Evolutionary conservation across 805 yeast species (phyloP).

Genomic region (Lipomyces anomalus): DNA sequence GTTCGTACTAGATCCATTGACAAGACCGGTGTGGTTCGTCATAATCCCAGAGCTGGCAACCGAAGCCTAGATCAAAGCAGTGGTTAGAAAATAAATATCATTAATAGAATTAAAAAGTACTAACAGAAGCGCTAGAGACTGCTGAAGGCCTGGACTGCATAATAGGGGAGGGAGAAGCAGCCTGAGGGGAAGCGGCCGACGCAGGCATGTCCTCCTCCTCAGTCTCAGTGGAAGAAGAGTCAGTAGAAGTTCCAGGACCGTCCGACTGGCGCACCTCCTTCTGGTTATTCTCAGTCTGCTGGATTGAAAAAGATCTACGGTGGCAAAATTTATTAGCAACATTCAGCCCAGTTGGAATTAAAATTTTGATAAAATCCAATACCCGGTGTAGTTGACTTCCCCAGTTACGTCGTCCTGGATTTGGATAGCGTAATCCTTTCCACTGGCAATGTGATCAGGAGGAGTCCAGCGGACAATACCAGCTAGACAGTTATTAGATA

Average conservation of each 20-base stretch:
- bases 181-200: too few relatives aligned
- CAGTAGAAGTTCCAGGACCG: too few relatives aligned
- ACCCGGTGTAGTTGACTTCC: slow-evolving; percentile 35
- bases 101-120: too few relatives aligned
- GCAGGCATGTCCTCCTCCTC: too few relatives aligned
- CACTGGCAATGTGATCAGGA: slow-evolving; percentile 31
- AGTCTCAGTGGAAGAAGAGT: too few relatives aligned
- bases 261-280: too few relatives aligned
- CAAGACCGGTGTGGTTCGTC: neutral
- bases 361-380: slow-evolving; percentile 21
- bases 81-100: too few relatives aligned
- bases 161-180: too few relatives aligned
- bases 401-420: slow-evolving; percentile 30
- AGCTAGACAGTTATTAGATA: slow-evolving; percentile 11
- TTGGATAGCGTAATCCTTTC: slow-evolving; percentile 33
- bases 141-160: neutral
- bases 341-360: neutral
- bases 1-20: neutral
- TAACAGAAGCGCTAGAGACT: neutral
- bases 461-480: slow-evolving; percentile 37
- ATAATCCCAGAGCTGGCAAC: too few relatives aligned
- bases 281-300: neutral
- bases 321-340: too few relatives aligned
- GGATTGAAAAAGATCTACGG: neutral
- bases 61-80: too few relatives aligned